Base-by-base conservation (phyloP, 805 yeast species). In the Barnettozyma wickerhamii region DNA sequence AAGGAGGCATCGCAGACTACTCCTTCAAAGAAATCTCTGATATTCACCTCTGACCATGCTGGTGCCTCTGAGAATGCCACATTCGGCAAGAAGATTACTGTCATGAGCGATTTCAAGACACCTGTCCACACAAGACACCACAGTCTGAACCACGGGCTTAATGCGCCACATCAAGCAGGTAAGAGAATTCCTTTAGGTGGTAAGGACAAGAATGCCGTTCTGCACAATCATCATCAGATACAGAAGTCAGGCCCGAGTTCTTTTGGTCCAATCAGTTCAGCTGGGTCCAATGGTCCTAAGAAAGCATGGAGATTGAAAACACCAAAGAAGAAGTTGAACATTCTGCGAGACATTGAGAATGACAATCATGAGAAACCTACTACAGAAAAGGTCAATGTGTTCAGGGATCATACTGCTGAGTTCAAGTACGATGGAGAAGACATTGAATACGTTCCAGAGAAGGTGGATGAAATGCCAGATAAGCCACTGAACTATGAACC, bases 371-470 rank as follows among this genome's bases (percentile, higher is more conserved):
- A 33, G 13, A 40, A 47, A 14, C 5, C 26, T 13, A 34, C 15
- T 19, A 27, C 44, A 9, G 41, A 34, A 10, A 42, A 47, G 18
- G 43, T 42, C 24, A 43, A 45, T 10, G 48, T 42, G 13, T 48
- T 40, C 19, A 58, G 61, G 27, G 69, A 64, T 24, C 60, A 58
- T 35, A 74, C 69, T 38, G 61, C 76, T 12, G 84, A 78, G 10
- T 7, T 33, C 5, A 26, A 28, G n/a, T 17, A 24, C 19, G 31
- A 33, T 12, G 18, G 17, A 23, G 70, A 65, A 19, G 75, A 71
- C 38, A 62, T 78, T n/a, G 85, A 79, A 46, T 54, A 57, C 30
- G 69, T 69, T 18, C 74, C 83, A 6, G 55, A 58, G 18, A 55
- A 52, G 27, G 59, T 57, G 21, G 60, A 59, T 3, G 71, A 66